Evolutionary conservation across 768 basidiomycete genomes (phyloP).

Genomic region (Lactifluus subvellereus): DNA sequence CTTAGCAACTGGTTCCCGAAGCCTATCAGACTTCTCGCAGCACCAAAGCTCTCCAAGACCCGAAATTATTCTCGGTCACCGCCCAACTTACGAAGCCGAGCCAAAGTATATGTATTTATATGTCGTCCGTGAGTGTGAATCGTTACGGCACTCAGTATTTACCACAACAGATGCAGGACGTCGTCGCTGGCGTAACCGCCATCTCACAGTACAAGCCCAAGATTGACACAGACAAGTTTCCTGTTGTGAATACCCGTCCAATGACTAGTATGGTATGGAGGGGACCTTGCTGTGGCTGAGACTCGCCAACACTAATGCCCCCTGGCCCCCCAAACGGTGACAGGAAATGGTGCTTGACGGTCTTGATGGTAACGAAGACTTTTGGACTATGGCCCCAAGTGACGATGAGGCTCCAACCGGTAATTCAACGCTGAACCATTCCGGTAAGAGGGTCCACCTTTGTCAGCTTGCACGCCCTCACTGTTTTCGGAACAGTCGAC

Average conservation of each 20-base stretch:
- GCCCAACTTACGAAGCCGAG: slow-evolving; percentile 68
- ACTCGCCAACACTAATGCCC: background rate
- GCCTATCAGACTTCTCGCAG: slow-evolving; percentile 34
- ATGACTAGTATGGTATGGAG: slow-evolving; percentile 46
- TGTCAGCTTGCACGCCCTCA: background rate
- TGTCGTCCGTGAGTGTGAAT: slow-evolving; percentile 42
- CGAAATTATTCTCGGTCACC: slow-evolving; percentile 54
- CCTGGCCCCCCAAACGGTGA: background rate
- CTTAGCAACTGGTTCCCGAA: background rate
- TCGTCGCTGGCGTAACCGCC: slow-evolving; percentile 59
- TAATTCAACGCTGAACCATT: slow-evolving; percentile 33
- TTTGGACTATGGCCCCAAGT: slow-evolving; percentile 50
- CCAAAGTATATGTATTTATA: slow-evolving; percentile 38
- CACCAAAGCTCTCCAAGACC: slow-evolving; percentile 57
- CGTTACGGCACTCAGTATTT: slow-evolving; percentile 37
- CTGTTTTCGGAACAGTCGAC: background rate
- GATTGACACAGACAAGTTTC: slow-evolving; percentile 51
- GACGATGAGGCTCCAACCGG: slow-evolving; percentile 28
- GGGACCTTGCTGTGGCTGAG: background rate
- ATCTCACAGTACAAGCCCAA: slow-evolving; percentile 52
- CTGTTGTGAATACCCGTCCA: slow-evolving; percentile 69
- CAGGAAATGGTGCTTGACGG: slow-evolving; percentile 64
- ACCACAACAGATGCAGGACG: slow-evolving; percentile 43
- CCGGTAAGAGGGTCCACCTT: slow-evolving; percentile 21
- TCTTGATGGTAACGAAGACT: slow-evolving; percentile 61